Percentiles rank a stretch among this genome's conserved stretches.
phyloP scores from a whole-genome alignment of 2,329 filamentous ascomycete species.

The Chrysoporthe puriensis region DNA sequence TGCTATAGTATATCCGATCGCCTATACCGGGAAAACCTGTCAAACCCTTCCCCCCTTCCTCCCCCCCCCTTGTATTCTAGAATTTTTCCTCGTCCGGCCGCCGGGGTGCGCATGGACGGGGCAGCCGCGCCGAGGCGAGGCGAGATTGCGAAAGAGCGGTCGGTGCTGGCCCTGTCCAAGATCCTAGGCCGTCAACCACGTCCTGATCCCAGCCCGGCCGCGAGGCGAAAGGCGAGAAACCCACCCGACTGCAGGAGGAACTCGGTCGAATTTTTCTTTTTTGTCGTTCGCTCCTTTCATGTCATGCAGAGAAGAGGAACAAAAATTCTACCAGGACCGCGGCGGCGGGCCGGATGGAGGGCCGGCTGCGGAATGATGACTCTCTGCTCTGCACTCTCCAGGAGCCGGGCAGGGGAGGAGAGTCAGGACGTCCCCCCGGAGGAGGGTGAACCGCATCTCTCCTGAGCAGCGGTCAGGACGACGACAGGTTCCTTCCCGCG shows the following conservation, averaged over 20 bases:
- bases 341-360: too few relatives aligned
- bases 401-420: too few relatives aligned
- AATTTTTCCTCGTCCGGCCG: neutral
- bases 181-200: neutral
- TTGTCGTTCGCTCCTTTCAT: too few relatives aligned
- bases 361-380: too few relatives aligned
- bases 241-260: slow-evolving; percentile 3
- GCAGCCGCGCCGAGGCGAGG: too few relatives aligned
- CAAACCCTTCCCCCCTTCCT: neutral
- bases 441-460: neutral
- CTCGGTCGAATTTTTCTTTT: neutral
- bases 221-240: neutral
- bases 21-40: neutral
- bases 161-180: slow-evolving; percentile 7
- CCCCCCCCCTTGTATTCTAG: neutral
- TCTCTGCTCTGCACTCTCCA: neutral
- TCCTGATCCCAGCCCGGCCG: neutral
- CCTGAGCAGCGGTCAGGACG: neutral
- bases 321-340: neutral
- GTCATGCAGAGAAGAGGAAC: neutral
- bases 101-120: neutral
- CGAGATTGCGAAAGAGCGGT: slow-evolving; percentile 11
- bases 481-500: neutral
- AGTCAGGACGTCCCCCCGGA: too few relatives aligned
- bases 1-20: too few relatives aligned